A percentile compares a stretch with the other conserved stretches of the same genome.
Evolutionary conservation across 768 basidiomycete species (phyloP).

Genomic region (Tephrocybe sp.): DNA sequence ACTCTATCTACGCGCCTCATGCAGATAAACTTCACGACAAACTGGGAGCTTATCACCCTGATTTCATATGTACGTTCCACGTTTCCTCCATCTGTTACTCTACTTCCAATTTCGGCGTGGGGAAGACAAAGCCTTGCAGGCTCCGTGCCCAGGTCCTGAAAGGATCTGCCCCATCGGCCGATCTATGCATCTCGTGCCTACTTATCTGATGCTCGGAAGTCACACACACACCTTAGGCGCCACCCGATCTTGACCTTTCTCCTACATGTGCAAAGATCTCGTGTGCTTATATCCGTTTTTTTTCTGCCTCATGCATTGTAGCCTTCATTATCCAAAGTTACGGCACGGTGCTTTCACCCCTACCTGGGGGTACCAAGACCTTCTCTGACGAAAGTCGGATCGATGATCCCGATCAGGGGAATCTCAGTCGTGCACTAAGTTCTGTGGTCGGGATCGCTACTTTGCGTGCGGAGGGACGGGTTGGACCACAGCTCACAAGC

Average conservation of each 20-base stretch:
- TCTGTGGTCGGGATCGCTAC: slow-evolving; percentile 86
- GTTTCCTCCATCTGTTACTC: slow-evolving; percentile 29
- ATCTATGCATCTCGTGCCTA: slow-evolving; percentile 24
- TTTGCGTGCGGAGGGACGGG: slow-evolving; percentile 80
- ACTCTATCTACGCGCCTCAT: slow-evolving; percentile 87
- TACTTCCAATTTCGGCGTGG: slow-evolving; percentile 31
- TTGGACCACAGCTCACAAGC: slow-evolving; percentile 84
- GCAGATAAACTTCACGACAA: slow-evolving; percentile 88
- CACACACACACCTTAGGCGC: slow-evolving; percentile 4
- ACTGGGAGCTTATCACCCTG: slow-evolving; percentile 86
- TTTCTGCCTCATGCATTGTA: slow-evolving; percentile 30
- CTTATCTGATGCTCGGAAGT: slow-evolving; percentile 27
- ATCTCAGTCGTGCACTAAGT: slow-evolving; percentile 81
- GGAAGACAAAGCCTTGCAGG: slow-evolving; percentile 11
- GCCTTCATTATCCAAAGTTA: slow-evolving; percentile 89
- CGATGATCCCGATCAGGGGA: slow-evolving; percentile 67
- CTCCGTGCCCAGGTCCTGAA: background rate
- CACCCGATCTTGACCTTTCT: slow-evolving; percentile 15
- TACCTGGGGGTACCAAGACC: slow-evolving; percentile 55
- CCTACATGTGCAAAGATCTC: slow-evolving; percentile 8
- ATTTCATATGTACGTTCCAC: slow-evolving; percentile 82
- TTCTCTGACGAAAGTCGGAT: slow-evolving; percentile 39
- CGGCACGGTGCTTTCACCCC: slow-evolving; percentile 74
- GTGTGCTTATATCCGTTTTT: slow-evolving; percentile 18
- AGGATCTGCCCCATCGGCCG: slow-evolving; percentile 23